These are phyloP conservation scores for Symbiodinium pilosum DNA, from an alignment of 73 alveolate species.

Conservation along the genomic window DNA sequence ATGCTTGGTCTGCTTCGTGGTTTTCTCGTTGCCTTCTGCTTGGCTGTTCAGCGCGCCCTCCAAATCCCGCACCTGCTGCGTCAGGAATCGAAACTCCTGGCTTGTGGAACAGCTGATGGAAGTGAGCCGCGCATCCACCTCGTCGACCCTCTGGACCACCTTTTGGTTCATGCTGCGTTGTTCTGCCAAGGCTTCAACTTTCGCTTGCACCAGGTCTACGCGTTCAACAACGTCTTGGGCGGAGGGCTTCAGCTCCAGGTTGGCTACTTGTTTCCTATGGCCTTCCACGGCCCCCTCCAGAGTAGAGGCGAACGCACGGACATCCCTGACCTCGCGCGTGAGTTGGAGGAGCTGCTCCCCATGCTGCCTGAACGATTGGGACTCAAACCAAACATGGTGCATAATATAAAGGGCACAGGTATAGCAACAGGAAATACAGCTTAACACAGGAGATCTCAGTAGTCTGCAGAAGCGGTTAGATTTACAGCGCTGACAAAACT, in stretches of 20 bases:
- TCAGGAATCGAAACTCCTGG: background rate
- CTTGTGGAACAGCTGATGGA: background rate
- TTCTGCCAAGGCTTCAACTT: background rate
- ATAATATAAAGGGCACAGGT: no score
- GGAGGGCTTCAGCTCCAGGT: background rate
- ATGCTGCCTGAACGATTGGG: background rate
- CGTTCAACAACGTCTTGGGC: background rate
- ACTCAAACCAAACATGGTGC: no score
- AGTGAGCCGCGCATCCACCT: background rate
- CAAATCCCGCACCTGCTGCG: background rate
- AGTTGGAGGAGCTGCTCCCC: slow-evolving; percentile 4
- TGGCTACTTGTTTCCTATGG: background rate
- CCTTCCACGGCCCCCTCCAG: background rate
- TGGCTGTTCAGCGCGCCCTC: background rate
- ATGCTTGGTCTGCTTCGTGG: background rate
- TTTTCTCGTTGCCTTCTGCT: background rate
- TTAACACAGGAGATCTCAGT: no score
- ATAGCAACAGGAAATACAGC: background rate
- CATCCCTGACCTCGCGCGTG: background rate
- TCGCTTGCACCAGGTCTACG: background rate
- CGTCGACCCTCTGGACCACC: background rate
- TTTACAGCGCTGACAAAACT: background rate
- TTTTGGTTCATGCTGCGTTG: background rate
- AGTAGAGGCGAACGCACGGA: background rate
- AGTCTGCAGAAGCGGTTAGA: no score